Base-by-base conservation (phyloP, 768 basidiomycete species). In the Lactifluus piperatus region DNA sequence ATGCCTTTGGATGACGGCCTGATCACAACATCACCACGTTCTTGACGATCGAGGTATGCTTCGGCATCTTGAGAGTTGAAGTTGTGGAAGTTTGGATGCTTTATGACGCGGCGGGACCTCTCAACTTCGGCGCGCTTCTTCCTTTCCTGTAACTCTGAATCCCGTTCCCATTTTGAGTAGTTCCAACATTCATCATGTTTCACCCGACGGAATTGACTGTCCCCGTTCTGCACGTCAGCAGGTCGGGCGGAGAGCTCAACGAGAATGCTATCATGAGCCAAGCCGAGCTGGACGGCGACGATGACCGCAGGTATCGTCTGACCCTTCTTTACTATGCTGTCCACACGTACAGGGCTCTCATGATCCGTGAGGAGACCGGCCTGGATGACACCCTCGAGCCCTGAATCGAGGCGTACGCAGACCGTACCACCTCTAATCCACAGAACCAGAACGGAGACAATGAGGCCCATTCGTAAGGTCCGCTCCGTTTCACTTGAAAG, bases 11-110 rank as follows among this genome's bases (percentile, higher is more conserved):
- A 97, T 18, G 94, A 95, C 0, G 97, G 97, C 46, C 97, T 79
- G 63, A 99, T 93, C 43, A 98, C 90, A 41, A 95, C 94, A 71
- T 98, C 97, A 10, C 97, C 97, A 20, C 91, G 83, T 66, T 94
- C 92, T 69, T 92, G 90, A 65, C 85, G 85, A 64, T 91, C 88
- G 60, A 99, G 76, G 69, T 87, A 89, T 36, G 84, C 79, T 72
- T 98, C 97, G 1, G 97, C 94, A 65, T 97, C 88, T 14, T 79
- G 75, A 7, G 90, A 84, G 64, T 91, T 94, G 77, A 95, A 85
- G 68, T 97, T 92, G 69, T 94, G 90, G 81, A 97, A 99, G 71
- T 95, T 94, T 2, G 95, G 97, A 71, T 99, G 97, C 70, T 97
- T 93, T 75, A 99, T 91, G 54, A 95, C 84, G 26, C 95, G 79